These are phyloP conservation scores for Mallotus repandus DNA, from an alignment of 441 rosid genomes.

Conservation along the genomic window DNA sequence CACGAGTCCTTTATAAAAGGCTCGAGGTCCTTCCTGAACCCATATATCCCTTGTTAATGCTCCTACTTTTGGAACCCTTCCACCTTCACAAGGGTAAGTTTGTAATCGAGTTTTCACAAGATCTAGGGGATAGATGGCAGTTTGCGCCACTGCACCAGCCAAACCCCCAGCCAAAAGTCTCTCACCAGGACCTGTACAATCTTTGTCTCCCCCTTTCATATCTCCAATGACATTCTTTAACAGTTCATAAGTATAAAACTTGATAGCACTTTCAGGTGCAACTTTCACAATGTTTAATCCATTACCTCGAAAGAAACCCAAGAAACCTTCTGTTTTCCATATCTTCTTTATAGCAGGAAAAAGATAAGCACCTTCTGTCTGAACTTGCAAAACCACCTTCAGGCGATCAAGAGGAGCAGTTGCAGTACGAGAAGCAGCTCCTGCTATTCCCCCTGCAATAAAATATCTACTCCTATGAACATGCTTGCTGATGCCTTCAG, in stretches of 20 bases:
- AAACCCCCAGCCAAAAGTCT: slow-evolving; percentile 87
- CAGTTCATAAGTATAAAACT: slow-evolving; percentile 84
- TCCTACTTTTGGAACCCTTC: slow-evolving; percentile 64
- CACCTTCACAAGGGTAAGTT: slow-evolving; percentile 64
- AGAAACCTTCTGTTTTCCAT: slow-evolving; percentile 68
- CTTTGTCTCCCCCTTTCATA: slow-evolving; percentile 46
- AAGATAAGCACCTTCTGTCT: slow-evolving; percentile 52
- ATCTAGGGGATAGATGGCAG: slow-evolving; percentile 88
- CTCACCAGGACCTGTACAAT: slow-evolving; percentile 63
- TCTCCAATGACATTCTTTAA: slow-evolving; percentile 59
- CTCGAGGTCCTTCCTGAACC: slow-evolving; percentile 91
- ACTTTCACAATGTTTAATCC: slow-evolving; percentile 94
- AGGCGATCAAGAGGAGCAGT: slow-evolving; percentile 94
- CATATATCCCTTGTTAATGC: slow-evolving; percentile 70
- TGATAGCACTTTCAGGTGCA: slow-evolving; percentile 98
- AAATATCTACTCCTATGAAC: slow-evolving; percentile 71
- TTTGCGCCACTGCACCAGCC: slow-evolving; percentile 94
- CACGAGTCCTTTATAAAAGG: slow-evolving; percentile 88
- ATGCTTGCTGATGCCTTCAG: slow-evolving; percentile 88
- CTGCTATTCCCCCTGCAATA: slow-evolving; percentile 94
- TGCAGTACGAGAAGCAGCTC: slow-evolving; percentile 95
- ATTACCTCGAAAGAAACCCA: slow-evolving; percentile 90
- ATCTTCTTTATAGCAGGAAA: slow-evolving; percentile 69
- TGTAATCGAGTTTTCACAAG: slow-evolving; percentile 92
- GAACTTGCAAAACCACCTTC: slow-evolving; percentile 90